Evolutionary conservation across 805 yeast species (phyloP), one percentile per base, ranked within the genome.

Genomic region (Cyberlindnera suaveolens): DNA sequence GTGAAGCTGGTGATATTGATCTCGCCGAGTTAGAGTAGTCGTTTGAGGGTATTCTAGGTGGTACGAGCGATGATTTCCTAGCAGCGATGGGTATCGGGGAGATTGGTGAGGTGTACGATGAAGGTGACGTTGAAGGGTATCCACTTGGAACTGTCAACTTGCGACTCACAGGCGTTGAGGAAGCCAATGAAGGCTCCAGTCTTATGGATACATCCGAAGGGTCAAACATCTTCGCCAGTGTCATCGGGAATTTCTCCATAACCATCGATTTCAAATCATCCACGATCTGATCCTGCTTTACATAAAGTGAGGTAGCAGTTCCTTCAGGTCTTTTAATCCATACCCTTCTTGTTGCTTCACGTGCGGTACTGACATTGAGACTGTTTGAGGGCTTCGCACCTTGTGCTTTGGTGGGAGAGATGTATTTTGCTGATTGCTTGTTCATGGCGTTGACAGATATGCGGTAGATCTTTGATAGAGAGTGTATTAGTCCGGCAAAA

Each of bases 261-360:
- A 90, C 72, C 46, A 78, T 72, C 10, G 72, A 65, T 56, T 90
- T 90, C 53, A 90, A 67, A 61, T 91, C 96, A 61, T 90, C 98
- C 5, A 90, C 74, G 1, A 89, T 72, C 56, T 85, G 91, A 17
- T 62, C 57, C 27, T 77, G 77, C 15, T 70, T 68, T 16, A 85
- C 82, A 45, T 70, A 58, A 6, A 90, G 63, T 1, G 95, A 76
- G 0, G 96, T 86, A 3, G 97, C 85, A 7, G 70, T 71, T 2
- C 77, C 77, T 18, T 64, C 62, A 0, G 67, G 64, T 34, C 72
- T 62, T 42, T 62, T 71, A 6, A 80, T 74, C 86, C 86, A 80
- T 1, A 80, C 71, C 39, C 86, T 57, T 50, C 66, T 63, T 4
- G 49, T 36, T 11, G 37, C 15, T 1, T 50, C 57, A 16, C 46